phyloP scores from a whole-genome alignment of 192 early-diverging fungal genomes.

The Allomyces arbusculus region DNA sequence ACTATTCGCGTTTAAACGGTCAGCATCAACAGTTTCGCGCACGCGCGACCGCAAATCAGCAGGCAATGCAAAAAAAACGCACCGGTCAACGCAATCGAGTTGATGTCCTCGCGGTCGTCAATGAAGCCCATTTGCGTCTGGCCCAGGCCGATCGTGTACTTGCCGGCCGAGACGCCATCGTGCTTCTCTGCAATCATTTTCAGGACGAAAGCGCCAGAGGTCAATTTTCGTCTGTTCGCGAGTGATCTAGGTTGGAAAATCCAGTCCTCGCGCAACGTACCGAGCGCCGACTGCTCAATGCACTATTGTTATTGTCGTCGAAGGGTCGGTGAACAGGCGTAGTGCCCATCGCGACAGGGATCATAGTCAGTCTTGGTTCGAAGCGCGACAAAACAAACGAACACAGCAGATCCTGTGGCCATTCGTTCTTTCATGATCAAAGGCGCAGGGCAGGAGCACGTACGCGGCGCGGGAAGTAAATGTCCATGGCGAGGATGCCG shows the following conservation, averaged over 20 bases:
- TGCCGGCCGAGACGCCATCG: conserved; percentile 83
- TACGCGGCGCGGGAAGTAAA: conserved; percentile 37
- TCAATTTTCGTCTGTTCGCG: conserved; percentile 5
- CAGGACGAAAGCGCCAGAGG: no score
- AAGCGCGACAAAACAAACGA: conserved; percentile 8
- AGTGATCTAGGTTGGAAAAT: conserved; percentile 30
- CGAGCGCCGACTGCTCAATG: neutral
- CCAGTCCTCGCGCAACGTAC: conserved; percentile 2
- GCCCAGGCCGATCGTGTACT: conserved; percentile 96
- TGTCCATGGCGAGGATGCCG: conserved; percentile 42
- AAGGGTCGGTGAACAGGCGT: no score
- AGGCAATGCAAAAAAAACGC: conserved; percentile 1
- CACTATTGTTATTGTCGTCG: neutral
- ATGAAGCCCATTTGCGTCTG: conserved; percentile 85
- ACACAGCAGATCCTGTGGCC: neutral
- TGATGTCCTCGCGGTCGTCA: conserved; percentile 90
- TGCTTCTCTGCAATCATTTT: conserved; percentile 40
- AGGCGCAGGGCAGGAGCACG: neutral
- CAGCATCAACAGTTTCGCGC: neutral
- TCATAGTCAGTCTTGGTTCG: neutral
- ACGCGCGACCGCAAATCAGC: neutral
- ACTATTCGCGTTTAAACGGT: conserved; percentile 18
- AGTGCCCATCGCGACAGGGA: no score
- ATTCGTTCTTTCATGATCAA: neutral
- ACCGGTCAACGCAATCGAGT: conserved; percentile 74